Evolutionary conservation across 495 filamentous ascomycete species (phyloP).

Genomic region (Polyplosphaeria fusca): DNA sequence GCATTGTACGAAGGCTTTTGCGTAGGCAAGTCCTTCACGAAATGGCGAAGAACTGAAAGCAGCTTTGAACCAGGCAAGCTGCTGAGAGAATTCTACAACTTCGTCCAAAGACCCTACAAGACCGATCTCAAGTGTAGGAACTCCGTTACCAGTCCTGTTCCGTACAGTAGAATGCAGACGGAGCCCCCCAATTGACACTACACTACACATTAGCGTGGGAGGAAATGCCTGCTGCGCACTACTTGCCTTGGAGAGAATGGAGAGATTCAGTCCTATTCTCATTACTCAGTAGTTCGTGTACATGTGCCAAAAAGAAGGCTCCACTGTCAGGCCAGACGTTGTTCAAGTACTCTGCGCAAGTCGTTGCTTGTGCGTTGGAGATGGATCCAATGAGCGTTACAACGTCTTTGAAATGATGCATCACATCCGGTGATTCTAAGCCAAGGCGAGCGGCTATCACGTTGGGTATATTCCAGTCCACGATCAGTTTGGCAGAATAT

Average conservation of each 20-base stretch:
- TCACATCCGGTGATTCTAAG: conserved; percentile 1
- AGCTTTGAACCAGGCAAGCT: conserved; percentile 29
- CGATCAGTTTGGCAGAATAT: background rate
- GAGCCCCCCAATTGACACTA: no score
- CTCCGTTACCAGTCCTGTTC: no score
- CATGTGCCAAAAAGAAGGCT: conserved; percentile 1
- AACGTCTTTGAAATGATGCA: conserved; percentile 16
- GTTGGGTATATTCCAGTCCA: conserved; percentile 10
- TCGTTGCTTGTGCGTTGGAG: conserved; percentile 32
- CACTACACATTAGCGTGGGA: no score
- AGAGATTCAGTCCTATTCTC: no score
- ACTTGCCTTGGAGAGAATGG: no score
- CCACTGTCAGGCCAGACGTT: conserved; percentile 27
- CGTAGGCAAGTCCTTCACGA: conserved; percentile 19
- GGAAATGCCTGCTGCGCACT: no score
- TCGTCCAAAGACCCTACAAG: no score
- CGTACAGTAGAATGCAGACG: no score
- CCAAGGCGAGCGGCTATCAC: conserved; percentile 1
- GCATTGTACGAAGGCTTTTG: background rate
- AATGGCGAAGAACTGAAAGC: conserved; percentile 25
- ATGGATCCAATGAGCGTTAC: conserved; percentile 24
- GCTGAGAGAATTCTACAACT: conserved; percentile 7
- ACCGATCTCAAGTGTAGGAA: no score
- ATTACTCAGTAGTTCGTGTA: conserved; percentile 4
- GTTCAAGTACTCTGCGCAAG: conserved; percentile 27